phyloP scores from a whole-genome alignment of 78 protist species.

The Chrysochromulina parva region DNA sequence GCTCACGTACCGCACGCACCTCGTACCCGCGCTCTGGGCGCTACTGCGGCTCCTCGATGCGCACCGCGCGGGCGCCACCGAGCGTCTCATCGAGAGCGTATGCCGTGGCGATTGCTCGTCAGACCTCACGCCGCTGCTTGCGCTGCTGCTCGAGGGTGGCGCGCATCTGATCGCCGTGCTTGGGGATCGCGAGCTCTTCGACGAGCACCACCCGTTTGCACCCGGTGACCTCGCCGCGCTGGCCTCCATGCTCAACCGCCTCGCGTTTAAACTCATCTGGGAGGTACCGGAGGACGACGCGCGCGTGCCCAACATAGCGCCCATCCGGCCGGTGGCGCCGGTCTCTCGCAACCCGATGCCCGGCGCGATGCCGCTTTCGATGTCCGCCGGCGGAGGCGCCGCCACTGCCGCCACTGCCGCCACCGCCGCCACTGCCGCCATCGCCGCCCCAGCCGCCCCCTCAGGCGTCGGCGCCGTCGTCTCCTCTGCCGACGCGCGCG shows the following conservation, averaged over 20 bases:
- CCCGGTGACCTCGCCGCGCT: background rate
- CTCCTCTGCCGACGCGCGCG: background rate
- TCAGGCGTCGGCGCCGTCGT: too few species aligned
- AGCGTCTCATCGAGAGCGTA: background rate
- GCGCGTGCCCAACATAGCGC: too few species aligned
- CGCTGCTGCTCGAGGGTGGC: background rate
- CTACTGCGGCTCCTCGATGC: background rate
- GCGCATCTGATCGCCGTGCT: background rate
- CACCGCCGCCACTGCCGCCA: too few species aligned
- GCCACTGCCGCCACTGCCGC: too few species aligned
- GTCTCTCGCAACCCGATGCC: too few species aligned
- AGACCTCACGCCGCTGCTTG: background rate
- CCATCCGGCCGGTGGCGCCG: too few species aligned
- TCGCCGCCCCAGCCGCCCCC: too few species aligned
- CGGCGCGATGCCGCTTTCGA: too few species aligned
- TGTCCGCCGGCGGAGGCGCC: too few species aligned
- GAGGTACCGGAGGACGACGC: too few species aligned
- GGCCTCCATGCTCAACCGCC: background rate
- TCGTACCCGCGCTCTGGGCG: background rate
- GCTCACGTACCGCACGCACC: background rate
- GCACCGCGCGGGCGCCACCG: background rate
- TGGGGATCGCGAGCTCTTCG: background rate
- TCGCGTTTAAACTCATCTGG: background rate
- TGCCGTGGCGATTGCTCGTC: background rate
- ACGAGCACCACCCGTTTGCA: background rate